These are phyloP conservation scores for Garcia nutans DNA, from an alignment of 345 rosid species.

Conservation along the genomic window DNA sequence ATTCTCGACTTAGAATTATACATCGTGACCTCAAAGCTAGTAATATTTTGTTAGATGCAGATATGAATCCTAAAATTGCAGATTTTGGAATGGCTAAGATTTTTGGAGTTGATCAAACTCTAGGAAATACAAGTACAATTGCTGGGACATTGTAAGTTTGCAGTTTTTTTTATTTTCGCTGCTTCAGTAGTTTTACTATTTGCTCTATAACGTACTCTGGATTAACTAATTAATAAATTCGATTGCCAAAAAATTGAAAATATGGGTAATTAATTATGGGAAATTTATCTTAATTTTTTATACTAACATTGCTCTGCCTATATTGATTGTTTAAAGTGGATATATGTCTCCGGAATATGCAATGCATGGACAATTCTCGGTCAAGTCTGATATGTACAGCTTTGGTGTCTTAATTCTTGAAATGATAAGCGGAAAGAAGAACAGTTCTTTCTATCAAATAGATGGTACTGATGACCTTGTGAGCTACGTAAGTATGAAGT, in stretches of 20 bases:
- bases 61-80: slow-evolving; percentile 31
- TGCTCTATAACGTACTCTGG: too few species aligned
- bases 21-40: slow-evolving; percentile 32
- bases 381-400: slow-evolving; percentile 13
- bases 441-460: slow-evolving; percentile 12
- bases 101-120: slow-evolving; percentile 26
- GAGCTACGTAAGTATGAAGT: slow-evolving; percentile 17
- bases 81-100: slow-evolving; percentile 34
- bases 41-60: slow-evolving; percentile 20
- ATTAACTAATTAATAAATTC: too few species aligned
- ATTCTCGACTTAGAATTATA: slow-evolving; percentile 21
- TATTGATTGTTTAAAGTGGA: neutral
- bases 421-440: slow-evolving; percentile 22
- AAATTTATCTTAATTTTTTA: too few species aligned
- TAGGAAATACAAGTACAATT: slow-evolving; percentile 19
- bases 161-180: neutral
- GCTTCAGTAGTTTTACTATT: neutral
- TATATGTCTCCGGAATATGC: slow-evolving; percentile 15
- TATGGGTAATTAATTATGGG: too few species aligned
- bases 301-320: neutral
- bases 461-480: slow-evolving; percentile 15
- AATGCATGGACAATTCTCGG: slow-evolving; percentile 28
- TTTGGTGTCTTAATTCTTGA: slow-evolving; percentile 28
- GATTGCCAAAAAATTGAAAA: too few species aligned
- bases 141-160: slow-evolving; percentile 30